A percentile compares a stretch with the other conserved stretches of the same genome.
Conservation (phyloP, 129 eudicot genomes). For the Deinandra increscens region DNA sequence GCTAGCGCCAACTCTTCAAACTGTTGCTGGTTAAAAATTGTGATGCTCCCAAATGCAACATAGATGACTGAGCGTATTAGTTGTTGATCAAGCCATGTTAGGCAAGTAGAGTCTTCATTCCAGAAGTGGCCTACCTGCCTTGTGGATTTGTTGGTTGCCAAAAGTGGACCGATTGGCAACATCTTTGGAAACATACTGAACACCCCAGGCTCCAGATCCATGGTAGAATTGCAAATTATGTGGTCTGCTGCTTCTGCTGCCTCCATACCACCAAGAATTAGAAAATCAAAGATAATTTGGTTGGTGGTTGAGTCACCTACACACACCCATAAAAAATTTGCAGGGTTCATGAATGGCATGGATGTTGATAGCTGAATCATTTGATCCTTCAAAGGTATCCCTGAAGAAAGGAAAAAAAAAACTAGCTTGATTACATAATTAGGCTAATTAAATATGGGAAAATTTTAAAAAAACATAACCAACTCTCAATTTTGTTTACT, state of each 20-base stretch:
- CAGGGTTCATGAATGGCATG: background rate
- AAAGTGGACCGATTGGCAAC: constrained; percentile 41
- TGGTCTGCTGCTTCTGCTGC: constrained; percentile 27
- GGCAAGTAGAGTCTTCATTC: too few relatives aligned
- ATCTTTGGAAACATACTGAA: background rate
- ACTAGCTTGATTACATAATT: background rate
- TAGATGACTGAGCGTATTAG: too few relatives aligned
- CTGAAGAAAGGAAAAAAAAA: constrained; percentile 31
- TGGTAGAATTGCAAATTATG: constrained; percentile 5
- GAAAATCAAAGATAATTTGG: constrained; percentile 23
- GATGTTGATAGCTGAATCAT: background rate
- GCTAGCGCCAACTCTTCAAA: too few relatives aligned
- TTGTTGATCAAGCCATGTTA: too few relatives aligned
- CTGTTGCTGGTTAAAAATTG: too few relatives aligned
- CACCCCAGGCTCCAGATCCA: background rate
- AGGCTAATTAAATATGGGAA: background rate
- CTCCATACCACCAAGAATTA: background rate
- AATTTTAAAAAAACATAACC: too few relatives aligned
- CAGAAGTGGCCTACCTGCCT: too few relatives aligned
- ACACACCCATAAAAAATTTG: background rate
- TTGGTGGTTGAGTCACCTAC: constrained; percentile 19
- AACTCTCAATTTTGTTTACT: too few relatives aligned
- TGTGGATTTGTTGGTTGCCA: too few relatives aligned
- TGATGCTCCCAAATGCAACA: too few relatives aligned
- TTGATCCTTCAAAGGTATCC: constrained; percentile 14